phyloP scores from a whole-genome alignment of 352 stramenopile genomes.

The Blastocystis sp. region DNA sequence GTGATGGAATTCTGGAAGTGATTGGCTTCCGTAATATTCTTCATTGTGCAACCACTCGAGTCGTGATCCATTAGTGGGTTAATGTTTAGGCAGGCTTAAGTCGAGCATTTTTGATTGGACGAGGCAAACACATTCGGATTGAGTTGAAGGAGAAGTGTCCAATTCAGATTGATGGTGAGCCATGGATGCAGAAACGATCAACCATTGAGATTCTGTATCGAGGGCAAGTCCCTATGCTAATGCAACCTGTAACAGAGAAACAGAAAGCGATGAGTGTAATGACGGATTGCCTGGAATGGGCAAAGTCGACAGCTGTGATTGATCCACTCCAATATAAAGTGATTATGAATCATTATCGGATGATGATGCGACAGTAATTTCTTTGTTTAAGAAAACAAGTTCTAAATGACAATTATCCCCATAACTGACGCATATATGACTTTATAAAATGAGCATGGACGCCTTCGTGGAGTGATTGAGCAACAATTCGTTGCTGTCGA shows the following conservation, averaged over 20 bases:
- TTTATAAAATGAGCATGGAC: conserved; percentile 62
- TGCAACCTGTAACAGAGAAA: not conserved
- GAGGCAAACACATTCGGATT: conserved; percentile 75
- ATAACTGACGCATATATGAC: conserved; percentile 37
- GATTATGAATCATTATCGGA: conserved; percentile 31
- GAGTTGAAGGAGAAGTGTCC: conserved; percentile 74
- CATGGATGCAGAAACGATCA: conserved; percentile 83
- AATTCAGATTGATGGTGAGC: conserved; percentile 90
- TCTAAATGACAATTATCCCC: not conserved
- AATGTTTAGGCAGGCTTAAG: conserved; percentile 80
- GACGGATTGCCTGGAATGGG: conserved; percentile 47
- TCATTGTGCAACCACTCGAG: conserved; percentile 39
- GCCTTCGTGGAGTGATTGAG: not conserved
- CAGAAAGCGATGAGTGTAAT: conserved; percentile 41
- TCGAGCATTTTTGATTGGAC: conserved; percentile 75
- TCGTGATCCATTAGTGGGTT: not conserved
- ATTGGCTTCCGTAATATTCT: conserved; percentile 58
- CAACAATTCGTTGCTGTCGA: conserved; percentile 8
- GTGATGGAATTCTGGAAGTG: conserved; percentile 66
- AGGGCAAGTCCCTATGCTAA: conserved; percentile 60
- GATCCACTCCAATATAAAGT: not conserved
- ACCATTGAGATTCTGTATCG: conserved; percentile 76
- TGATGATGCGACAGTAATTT: not conserved
- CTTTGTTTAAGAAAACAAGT: not conserved
- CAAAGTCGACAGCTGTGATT: conserved; percentile 19